These are phyloP conservation scores for Penicillium sp. DNA, from an alignment of 2,329 filamentous ascomycete genomes.

Conservation along the genomic window DNA sequence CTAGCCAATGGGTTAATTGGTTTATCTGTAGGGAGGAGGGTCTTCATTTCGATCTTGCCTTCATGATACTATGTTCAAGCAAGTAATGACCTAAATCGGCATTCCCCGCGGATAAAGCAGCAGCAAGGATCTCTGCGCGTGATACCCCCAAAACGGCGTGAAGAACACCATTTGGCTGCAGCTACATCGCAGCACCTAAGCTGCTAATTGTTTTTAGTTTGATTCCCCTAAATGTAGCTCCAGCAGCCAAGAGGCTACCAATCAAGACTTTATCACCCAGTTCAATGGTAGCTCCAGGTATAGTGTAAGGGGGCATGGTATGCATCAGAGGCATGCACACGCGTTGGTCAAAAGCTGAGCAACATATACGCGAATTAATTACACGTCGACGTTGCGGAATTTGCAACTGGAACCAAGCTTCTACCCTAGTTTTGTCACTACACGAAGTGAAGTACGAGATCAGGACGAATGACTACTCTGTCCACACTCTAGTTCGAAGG, in stretches of 20 bases:
- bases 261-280: no score
- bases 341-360: no score
- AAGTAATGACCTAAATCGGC: neutral
- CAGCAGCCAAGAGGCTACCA: no score
- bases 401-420: neutral
- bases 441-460: slow-evolving; percentile 18
- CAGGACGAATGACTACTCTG: neutral
- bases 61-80: neutral
- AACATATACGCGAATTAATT: neutral
- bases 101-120: neutral
- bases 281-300: no score
- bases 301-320: no score
- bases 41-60: neutral
- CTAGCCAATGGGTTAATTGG: neutral
- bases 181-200: neutral
- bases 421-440: neutral
- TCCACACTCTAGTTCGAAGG: slow-evolving; percentile 19
- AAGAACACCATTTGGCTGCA: neutral
- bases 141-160: neutral
- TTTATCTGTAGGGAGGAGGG: neutral
- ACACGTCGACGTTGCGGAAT: neutral
- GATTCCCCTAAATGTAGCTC: no score
- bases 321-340: no score
- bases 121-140: neutral
- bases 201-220: no score